phyloP scores from a whole-genome alignment of 768 basidiomycete genomes.

The Rhizopogon rudus region DNA sequence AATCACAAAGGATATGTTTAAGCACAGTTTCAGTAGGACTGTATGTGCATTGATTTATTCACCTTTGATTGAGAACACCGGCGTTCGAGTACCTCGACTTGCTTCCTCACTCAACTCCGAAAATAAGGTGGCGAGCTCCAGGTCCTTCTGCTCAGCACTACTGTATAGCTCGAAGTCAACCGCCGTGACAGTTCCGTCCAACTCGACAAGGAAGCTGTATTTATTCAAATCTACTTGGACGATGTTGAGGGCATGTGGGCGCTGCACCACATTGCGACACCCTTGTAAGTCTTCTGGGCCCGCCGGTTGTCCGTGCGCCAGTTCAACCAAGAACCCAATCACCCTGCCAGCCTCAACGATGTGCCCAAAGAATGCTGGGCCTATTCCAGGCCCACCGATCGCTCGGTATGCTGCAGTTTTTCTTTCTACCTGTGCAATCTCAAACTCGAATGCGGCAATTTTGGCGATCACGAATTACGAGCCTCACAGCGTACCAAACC shows the following conservation, averaged over 20 bases:
- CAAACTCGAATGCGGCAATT: too few relatives aligned
- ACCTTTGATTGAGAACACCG: too few relatives aligned
- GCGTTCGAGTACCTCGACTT: background rate
- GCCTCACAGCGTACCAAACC: too few relatives aligned
- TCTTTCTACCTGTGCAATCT: background rate
- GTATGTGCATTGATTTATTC: too few relatives aligned
- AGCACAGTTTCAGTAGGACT: too few relatives aligned
- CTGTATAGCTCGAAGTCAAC: background rate
- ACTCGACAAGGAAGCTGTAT: background rate
- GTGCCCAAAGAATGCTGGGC: background rate
- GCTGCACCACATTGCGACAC: background rate
- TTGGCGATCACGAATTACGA: too few relatives aligned
- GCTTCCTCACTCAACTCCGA: background rate
- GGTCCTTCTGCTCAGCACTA: background rate
- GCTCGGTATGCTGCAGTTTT: background rate
- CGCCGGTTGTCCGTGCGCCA: background rate
- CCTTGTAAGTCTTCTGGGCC: background rate
- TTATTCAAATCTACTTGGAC: background rate
- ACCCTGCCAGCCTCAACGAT: background rate
- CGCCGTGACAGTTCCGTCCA: background rate
- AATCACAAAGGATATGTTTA: too few relatives aligned
- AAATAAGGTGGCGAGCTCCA: background rate
- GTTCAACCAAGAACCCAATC: background rate
- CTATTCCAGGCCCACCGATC: background rate
- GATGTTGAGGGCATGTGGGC: background rate